Percentiles rank a stretch among this genome's conserved stretches.
phyloP scores from a whole-genome alignment of 345 rosid genomes.

The Boechera stricta region DNA sequence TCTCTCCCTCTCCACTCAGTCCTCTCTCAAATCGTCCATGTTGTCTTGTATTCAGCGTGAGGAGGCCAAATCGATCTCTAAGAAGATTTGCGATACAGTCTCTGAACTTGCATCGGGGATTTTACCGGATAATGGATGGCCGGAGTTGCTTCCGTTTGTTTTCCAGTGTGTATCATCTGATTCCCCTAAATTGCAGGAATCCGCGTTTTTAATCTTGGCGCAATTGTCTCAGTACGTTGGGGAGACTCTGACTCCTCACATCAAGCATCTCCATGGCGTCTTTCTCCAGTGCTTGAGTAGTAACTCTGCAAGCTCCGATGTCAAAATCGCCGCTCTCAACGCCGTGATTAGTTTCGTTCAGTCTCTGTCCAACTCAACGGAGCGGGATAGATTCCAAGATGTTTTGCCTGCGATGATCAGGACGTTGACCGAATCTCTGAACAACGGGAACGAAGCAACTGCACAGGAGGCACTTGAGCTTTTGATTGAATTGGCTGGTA shows the following conservation, averaged over 20 bases:
- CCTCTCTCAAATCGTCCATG: constrained; percentile 78
- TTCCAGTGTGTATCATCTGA: constrained; percentile 91
- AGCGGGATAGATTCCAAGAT: constrained; percentile 96
- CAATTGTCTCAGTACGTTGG: constrained; percentile 94
- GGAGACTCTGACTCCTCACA: constrained; percentile 73
- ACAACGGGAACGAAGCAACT: constrained; percentile 87
- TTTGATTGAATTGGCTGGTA: constrained; percentile 94
- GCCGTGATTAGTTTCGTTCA: constrained; percentile 95
- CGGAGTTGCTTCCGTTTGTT: constrained; percentile 93
- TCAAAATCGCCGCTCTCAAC: constrained; percentile 90
- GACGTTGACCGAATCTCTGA: constrained; percentile 90
- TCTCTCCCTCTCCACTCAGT: constrained; percentile 71
- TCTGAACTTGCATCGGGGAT: constrained; percentile 94
- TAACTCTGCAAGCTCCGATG: constrained; percentile 62
- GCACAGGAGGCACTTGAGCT: constrained; percentile 97
- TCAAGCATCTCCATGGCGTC: constrained; percentile 84
- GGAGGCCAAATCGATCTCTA: constrained; percentile 71
- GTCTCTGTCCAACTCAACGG: constrained; percentile 69
- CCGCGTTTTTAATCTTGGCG: constrained; percentile 87
- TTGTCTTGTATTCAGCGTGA: constrained; percentile 80
- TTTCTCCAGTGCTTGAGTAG: constrained; percentile 77
- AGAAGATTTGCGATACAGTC: constrained; percentile 92
- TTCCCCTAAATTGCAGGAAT: constrained; percentile 83
- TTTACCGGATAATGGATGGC: constrained; percentile 89
- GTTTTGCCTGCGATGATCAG: constrained; percentile 90